phyloP scores from a whole-genome alignment of 2,329 filamentous ascomycete species.

The Orbilia oligospora region DNA sequence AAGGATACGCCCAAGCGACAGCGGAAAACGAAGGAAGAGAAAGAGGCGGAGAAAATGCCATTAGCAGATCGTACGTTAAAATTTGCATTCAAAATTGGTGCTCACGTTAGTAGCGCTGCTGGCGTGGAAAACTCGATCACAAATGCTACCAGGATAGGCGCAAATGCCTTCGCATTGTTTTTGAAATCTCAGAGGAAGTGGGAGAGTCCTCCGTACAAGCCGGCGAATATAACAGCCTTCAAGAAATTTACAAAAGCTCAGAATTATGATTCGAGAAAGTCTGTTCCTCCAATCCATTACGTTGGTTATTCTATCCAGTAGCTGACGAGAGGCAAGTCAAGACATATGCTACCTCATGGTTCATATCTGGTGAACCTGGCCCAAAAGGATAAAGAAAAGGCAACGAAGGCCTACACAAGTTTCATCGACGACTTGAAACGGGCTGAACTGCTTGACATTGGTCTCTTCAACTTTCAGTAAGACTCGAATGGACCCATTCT shows the following conservation, averaged over 20 bases:
- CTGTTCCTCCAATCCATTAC: slow-evolving; percentile 39
- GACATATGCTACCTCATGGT: slow-evolving; percentile 88
- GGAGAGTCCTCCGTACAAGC: slow-evolving; percentile 82
- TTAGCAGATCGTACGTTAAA: slow-evolving; percentile 79
- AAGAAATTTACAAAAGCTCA: slow-evolving; percentile 77
- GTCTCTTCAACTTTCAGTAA: slow-evolving; percentile 94
- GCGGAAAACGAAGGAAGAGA: slow-evolving; percentile 70
- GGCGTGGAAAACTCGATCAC: slow-evolving; percentile 89
- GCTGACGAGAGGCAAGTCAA: slow-evolving; percentile 63
- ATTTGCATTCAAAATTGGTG: slow-evolving; percentile 87
- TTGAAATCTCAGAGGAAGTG: slow-evolving; percentile 97
- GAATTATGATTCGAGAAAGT: slow-evolving; percentile 77
- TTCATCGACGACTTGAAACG: slow-evolving; percentile 91
- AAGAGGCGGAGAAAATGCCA: slow-evolving; percentile 73
- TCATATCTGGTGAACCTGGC: slow-evolving; percentile 97
- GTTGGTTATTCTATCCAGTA: slow-evolving; percentile 3
- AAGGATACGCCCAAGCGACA: slow-evolving; percentile 63
- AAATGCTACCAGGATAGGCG: slow-evolving; percentile 85
- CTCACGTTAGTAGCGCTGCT: slow-evolving; percentile 91
- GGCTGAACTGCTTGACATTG: slow-evolving; percentile 87
- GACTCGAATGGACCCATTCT: slow-evolving; percentile 50
- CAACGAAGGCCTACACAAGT: slow-evolving; percentile 84
- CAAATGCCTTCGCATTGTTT: slow-evolving; percentile 94
- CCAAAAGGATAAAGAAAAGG: slow-evolving; percentile 83
- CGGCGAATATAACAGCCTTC: slow-evolving; percentile 79